phyloP scores from a whole-genome alignment of 1,139 yeast species.

The Hansenula anomala region DNA sequence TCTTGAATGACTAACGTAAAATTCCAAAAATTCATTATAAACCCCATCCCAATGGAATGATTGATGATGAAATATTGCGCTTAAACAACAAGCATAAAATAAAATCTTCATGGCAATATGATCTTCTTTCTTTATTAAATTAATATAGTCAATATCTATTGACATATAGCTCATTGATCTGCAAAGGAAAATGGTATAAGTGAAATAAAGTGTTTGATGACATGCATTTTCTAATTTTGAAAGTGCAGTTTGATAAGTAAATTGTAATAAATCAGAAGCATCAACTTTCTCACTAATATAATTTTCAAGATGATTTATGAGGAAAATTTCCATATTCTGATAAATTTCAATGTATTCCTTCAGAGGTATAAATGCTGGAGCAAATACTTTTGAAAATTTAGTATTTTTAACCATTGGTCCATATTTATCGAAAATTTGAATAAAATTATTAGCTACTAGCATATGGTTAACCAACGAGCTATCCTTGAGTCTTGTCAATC shows the following conservation, averaged over 20 bases:
- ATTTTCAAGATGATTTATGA: conserved; percentile 6
- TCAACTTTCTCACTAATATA: conserved; percentile 4
- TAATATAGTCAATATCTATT: conserved; percentile 5
- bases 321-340: neutral
- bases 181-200: conserved; percentile 15
- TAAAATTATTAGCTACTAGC: too few species aligned
- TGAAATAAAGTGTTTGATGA: conserved; percentile 11
- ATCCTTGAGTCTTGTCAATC: too few species aligned
- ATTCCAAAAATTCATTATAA: neutral
- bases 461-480: too few species aligned
- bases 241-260: conserved; percentile 8
- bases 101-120: conserved; percentile 17
- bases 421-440: too few species aligned
- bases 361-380: too few species aligned
- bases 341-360: too few species aligned
- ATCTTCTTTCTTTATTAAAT: conserved; percentile 11
- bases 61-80: conserved; percentile 1
- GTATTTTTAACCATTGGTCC: too few species aligned
- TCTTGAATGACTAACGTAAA: neutral
- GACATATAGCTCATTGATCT: conserved; percentile 10
- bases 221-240: conserved; percentile 12
- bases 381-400: too few species aligned
- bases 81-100: conserved; percentile 12
- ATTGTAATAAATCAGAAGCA: neutral
- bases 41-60: neutral